Conservation (phyloP, 768 basidiomycete genomes). For the Lanmaoa rubissima region DNA sequence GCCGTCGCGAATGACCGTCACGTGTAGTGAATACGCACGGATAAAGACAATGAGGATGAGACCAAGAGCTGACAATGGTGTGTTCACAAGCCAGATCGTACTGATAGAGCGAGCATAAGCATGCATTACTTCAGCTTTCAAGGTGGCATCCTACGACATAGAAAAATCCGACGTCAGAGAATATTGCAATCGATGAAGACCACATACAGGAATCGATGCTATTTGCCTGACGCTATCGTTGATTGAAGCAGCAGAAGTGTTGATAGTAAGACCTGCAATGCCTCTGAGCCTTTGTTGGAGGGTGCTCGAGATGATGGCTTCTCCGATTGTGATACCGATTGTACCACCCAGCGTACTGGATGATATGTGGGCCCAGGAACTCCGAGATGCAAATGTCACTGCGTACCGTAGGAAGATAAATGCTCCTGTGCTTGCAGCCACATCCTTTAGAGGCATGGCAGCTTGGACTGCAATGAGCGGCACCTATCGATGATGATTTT, state of each 20-base stretch:
- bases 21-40: constrained; percentile 37
- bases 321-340: constrained; percentile 70
- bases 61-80: constrained; percentile 31
- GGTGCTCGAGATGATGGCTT: constrained; percentile 66
- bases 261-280: constrained; percentile 28
- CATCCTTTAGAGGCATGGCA: constrained; percentile 45
- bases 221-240: constrained; percentile 48
- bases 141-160: constrained; percentile 25
- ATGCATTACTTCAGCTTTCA: constrained; percentile 34
- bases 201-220: constrained; percentile 29
- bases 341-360: constrained; percentile 68
- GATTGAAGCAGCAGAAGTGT: constrained; percentile 44
- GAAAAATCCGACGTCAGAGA: constrained; percentile 9
- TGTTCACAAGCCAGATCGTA: constrained; percentile 41
- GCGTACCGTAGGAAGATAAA: constrained; percentile 33
- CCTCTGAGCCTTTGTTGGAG: constrained; percentile 15
- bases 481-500: constrained; percentile 5
- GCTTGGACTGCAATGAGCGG: constrained; percentile 41
- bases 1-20: constrained; percentile 16
- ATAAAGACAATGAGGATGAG: constrained; percentile 35
- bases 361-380: background rate
- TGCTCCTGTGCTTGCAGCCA: constrained; percentile 42
- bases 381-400: background rate
- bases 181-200: background rate
- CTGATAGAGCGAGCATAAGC: constrained; percentile 37